A percentile compares a stretch with the other conserved stretches of the same genome.
Conservation (phyloP, 441 rosid genomes). For the Codiaeum variegatum region DNA sequence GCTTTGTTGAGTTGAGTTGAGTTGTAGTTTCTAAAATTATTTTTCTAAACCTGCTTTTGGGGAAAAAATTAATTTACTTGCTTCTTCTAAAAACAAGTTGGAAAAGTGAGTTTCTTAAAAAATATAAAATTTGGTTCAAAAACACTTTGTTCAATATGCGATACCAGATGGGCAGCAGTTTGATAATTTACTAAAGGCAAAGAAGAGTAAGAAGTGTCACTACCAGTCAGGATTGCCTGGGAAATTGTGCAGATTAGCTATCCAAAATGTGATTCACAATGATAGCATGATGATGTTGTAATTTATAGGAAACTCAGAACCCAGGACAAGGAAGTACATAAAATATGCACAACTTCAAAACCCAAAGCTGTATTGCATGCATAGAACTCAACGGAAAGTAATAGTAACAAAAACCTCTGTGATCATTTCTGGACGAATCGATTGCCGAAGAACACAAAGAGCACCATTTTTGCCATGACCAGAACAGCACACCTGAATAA, state of each 20-base stretch:
- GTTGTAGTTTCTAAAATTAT: too few species aligned
- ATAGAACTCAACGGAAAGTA: not conserved
- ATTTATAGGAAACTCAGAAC: not conserved
- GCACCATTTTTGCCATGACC: conserved; percentile 99
- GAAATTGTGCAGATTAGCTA: not conserved
- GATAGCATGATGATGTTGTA: not conserved
- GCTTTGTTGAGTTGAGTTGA: too few species aligned
- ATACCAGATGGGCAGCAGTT: too few species aligned
- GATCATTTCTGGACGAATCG: conserved; percentile 95
- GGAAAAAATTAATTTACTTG: too few species aligned
- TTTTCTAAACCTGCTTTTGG: too few species aligned
- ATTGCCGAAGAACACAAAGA: conserved; percentile 86
- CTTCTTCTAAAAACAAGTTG: too few species aligned
- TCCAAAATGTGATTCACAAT: not conserved
- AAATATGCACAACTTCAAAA: not conserved
- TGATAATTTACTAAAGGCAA: not conserved
- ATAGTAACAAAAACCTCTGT: conserved; percentile 62
- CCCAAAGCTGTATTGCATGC: not conserved
- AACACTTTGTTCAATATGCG: too few species aligned
- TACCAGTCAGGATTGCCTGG: not conserved
- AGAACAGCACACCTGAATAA: conserved; percentile 90
- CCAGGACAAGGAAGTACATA: not conserved
- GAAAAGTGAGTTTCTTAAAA: too few species aligned
- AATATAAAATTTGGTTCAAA: too few species aligned
- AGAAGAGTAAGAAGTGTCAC: not conserved